These are phyloP conservation scores for Metschnikowia borealis DNA, from an alignment of 805 yeast genomes.

Conservation along the genomic window DNA sequence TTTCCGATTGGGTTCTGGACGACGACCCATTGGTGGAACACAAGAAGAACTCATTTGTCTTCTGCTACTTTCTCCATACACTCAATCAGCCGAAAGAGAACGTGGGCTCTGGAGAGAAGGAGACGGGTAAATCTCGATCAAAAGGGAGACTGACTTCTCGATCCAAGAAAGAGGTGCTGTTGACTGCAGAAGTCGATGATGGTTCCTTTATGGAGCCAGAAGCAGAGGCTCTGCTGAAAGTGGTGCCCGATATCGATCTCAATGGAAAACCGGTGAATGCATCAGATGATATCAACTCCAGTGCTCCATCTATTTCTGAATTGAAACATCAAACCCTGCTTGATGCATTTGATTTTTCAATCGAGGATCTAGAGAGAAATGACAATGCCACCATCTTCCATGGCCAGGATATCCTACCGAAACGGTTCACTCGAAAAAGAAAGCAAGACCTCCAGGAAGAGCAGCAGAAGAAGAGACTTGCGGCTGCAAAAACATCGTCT, in stretches of 20 bases:
- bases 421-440: conserved; percentile 6
- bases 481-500: not conserved
- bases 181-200: conserved; percentile 1
- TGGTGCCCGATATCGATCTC: conserved; percentile 1
- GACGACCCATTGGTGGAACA: conserved; percentile 68
- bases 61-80: conserved; percentile 28
- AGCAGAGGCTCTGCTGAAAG: not conserved
- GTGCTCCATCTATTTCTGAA: not conserved
- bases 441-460: conserved; percentile 3
- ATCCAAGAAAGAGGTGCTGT: not conserved
- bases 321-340: not conserved
- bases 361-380: conserved; percentile 14
- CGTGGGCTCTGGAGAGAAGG: not conserved
- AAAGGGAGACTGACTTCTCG: too few relatives aligned
- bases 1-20: conserved; percentile 51
- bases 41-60: conserved; percentile 18
- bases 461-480: not conserved
- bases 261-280: not conserved
- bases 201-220: not conserved
- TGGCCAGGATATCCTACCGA: conserved; percentile 6
- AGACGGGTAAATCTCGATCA: too few relatives aligned
- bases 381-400: conserved; percentile 11
- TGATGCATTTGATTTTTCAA: conserved; percentile 17
- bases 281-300: conserved; percentile 1
- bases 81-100: not conserved